Conservation (phyloP, 768 basidiomycete genomes). For the Boletus pseudo-olivaceus region DNA sequence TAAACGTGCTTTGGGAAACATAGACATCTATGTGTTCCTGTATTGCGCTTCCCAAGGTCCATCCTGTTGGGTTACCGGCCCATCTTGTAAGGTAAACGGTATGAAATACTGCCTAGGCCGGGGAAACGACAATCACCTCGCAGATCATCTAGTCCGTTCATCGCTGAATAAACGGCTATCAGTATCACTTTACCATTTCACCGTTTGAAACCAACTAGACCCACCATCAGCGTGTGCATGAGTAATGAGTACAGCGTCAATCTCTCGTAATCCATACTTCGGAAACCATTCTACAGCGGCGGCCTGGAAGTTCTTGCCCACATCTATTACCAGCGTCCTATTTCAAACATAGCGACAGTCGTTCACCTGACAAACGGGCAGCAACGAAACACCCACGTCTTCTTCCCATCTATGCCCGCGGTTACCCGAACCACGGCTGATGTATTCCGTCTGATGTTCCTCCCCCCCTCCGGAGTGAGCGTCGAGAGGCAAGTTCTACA, state of each 20-base stretch:
- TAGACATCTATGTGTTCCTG: constrained; percentile 76
- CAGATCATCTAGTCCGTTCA: constrained; percentile 88
- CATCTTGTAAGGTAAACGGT: constrained; percentile 3
- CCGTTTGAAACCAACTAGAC: constrained; percentile 1
- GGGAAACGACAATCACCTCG: constrained; percentile 48
- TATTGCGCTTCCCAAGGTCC: constrained; percentile 66
- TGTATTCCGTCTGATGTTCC: constrained; percentile 83
- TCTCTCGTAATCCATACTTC: constrained; percentile 65
- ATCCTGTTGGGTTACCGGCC: constrained; percentile 42
- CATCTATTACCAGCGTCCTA: constrained; percentile 80
- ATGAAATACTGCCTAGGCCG: neutral
- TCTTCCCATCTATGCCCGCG: constrained; percentile 34
- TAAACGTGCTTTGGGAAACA: constrained; percentile 59
- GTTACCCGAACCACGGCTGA: constrained; percentile 58
- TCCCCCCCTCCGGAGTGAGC: constrained; percentile 66
- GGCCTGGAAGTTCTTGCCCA: constrained; percentile 77
- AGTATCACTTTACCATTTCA: neutral
- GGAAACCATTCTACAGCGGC: constrained; percentile 59
- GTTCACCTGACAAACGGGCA: neutral
- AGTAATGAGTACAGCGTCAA: constrained; percentile 77
- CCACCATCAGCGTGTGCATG: constrained; percentile 83
- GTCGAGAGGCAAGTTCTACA: constrained; percentile 71
- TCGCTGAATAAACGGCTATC: constrained; percentile 43
- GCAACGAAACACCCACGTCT: constrained; percentile 43
- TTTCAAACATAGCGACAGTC: neutral